Percentiles rank a stretch among this genome's conserved stretches.
These are phyloP conservation scores for Botrytis fabae DNA, from an alignment of 2,329 filamentous ascomycete genomes.

Conservation along the genomic window DNA sequence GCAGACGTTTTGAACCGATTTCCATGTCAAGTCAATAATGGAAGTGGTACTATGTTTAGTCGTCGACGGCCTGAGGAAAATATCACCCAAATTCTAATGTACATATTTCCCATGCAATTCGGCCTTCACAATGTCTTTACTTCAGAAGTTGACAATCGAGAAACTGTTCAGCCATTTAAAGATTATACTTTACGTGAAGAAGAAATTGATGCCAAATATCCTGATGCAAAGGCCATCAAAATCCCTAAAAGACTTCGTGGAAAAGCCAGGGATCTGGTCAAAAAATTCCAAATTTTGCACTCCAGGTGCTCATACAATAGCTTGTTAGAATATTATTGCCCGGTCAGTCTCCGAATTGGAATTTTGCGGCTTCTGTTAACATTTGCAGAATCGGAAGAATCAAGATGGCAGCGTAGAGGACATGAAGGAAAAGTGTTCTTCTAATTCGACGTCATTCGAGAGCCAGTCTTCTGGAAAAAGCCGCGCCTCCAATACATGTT, in stretches of 20 bases:
- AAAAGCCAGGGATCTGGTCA: slow-evolving; percentile 56
- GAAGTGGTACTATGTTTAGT: background rate
- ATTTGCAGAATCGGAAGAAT: slow-evolving; percentile 24
- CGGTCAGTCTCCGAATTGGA: slow-evolving; percentile 42
- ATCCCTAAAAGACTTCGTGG: slow-evolving; percentile 71
- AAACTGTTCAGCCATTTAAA: slow-evolving; percentile 73
- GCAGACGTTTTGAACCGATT: slow-evolving; percentile 80
- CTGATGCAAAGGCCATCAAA: slow-evolving; percentile 37
- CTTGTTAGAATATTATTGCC: slow-evolving; percentile 80
- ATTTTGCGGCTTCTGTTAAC: slow-evolving; percentile 18
- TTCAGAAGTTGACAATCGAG: slow-evolving; percentile 60
- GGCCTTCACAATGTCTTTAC: slow-evolving; percentile 91
- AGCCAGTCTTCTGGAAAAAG: slow-evolving; percentile 29
- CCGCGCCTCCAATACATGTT: slow-evolving; percentile 18
- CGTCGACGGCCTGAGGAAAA: slow-evolving; percentile 41
- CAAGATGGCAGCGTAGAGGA: background rate
- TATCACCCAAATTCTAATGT: slow-evolving; percentile 77
- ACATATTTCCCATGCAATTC: slow-evolving; percentile 92
- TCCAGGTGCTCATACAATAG: slow-evolving; percentile 75
- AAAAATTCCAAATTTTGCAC: slow-evolving; percentile 69
- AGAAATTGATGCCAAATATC: slow-evolving; percentile 59
- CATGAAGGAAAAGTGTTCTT: slow-evolving; percentile 27
- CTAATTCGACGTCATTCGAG: slow-evolving; percentile 32
- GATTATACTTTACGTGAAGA: slow-evolving; percentile 85
- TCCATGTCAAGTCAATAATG: slow-evolving; percentile 36